Percentiles rank a stretch among this genome's conserved stretches.
Conservation (phyloP, 768 basidiomycete species). For the Gelatoporia subvermispora region DNA sequence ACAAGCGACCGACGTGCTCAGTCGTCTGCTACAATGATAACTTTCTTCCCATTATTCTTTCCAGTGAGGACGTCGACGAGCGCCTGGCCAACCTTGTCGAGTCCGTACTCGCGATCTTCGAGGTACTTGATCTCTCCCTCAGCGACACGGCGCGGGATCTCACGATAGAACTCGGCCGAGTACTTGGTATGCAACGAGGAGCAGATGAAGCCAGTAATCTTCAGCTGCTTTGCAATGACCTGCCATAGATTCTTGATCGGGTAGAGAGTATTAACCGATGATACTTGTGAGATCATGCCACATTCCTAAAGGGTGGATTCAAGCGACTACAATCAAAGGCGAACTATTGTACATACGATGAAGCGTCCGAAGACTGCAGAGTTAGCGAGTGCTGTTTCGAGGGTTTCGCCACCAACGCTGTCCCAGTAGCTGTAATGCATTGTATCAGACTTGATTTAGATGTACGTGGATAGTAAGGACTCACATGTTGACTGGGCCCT, state of each 20-base stretch:
- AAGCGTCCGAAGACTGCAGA: conserved; percentile 13
- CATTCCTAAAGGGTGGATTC: conserved; percentile 16
- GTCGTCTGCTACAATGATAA: conserved; percentile 27
- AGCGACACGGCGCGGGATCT: conserved; percentile 24
- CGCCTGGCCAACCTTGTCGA: conserved; percentile 31
- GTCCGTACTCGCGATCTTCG: conserved; percentile 28
- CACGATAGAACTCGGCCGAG: conserved; percentile 24
- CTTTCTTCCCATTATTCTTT: conserved; percentile 30
- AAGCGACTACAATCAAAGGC: neutral
- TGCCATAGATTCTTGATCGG: conserved; percentile 19
- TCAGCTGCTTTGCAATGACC: conserved; percentile 24
- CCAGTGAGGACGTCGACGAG: conserved; percentile 31
- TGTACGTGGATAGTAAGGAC: neutral
- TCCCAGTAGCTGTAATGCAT: conserved; percentile 25
- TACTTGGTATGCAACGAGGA: conserved; percentile 18
- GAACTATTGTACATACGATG: conserved; percentile 13
- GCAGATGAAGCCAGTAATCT: conserved; percentile 28
- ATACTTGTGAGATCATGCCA: conserved; percentile 26
- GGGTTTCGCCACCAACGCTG: conserved; percentile 26
- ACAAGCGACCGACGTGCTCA: too few species aligned
- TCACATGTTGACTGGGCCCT: conserved; percentile 55
- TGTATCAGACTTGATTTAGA: neutral
- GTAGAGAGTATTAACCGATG: conserved; percentile 24
- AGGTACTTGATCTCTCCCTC: conserved; percentile 31
- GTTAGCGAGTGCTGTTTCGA: conserved; percentile 23